phyloP scores from a whole-genome alignment of 1,284 basidiomycete genomes.

The Pyrrhoderma noxium region DNA sequence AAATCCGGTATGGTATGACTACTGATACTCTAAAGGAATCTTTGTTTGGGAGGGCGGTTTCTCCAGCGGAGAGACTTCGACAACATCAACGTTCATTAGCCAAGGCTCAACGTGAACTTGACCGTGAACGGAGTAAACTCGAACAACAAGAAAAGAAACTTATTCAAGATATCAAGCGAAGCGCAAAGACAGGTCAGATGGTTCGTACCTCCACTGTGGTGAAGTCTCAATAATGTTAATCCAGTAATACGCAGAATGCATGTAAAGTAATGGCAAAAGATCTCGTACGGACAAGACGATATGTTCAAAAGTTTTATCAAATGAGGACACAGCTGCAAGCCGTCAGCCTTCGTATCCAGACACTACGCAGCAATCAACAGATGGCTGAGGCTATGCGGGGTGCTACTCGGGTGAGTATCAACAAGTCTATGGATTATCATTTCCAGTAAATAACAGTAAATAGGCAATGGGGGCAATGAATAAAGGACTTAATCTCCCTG shows the following conservation, averaged over 20 bases:
- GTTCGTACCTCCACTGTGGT: slow-evolving; percentile 33
- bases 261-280: slow-evolving; percentile 99
- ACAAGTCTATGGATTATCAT: not conserved
- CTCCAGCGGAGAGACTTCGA: slow-evolving; percentile 92
- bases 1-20: too few species aligned
- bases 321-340: slow-evolving; percentile 99
- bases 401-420: slow-evolving; percentile 74
- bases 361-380: slow-evolving; percentile 93
- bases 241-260: slow-evolving; percentile 60
- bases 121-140: slow-evolving; percentile 90
- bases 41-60: slow-evolving; percentile 88
- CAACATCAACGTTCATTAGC: slow-evolving; percentile 94
- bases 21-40: slow-evolving; percentile 58
- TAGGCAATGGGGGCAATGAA: slow-evolving; percentile 99
- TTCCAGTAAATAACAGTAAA: slow-evolving; percentile 14
- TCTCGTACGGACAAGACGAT: slow-evolving; percentile 90
- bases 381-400: slow-evolving; percentile 99
- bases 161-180: slow-evolving; percentile 91
- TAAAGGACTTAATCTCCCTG: slow-evolving; percentile 87
- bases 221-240: not conserved
- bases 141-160: slow-evolving; percentile 95
- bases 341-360: slow-evolving; percentile 93
- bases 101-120: slow-evolving; percentile 95
- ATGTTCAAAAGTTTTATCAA: slow-evolving; percentile 97
- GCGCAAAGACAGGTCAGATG: slow-evolving; percentile 93